Percentiles rank a stretch among this genome's conserved stretches.
phyloP scores from a whole-genome alignment of 345 rosid species.

The Psidium friedrichsthalianum region DNA sequence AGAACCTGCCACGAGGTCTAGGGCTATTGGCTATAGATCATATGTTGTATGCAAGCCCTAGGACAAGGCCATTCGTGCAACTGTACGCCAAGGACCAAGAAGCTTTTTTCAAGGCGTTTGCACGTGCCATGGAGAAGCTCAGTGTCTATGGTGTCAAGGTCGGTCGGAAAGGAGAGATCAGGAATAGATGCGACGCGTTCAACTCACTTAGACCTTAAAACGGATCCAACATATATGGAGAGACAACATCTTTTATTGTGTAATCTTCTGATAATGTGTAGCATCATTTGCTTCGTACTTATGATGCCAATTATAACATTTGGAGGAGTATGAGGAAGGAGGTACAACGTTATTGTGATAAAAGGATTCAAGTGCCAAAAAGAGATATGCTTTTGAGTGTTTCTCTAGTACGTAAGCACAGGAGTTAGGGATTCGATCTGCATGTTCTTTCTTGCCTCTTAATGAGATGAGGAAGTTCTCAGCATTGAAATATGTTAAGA shows the following conservation, averaged over 20 bases:
- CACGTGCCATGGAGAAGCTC: constrained; percentile 70
- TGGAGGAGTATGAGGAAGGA: neutral
- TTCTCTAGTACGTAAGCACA: neutral
- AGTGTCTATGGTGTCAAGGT: constrained; percentile 57
- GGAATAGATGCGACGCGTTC: constrained; percentile 78
- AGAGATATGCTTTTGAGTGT: neutral
- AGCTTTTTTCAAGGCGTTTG: constrained; percentile 60
- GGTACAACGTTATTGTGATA: neutral
- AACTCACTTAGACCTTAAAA: constrained; percentile 15
- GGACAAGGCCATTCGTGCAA: constrained; percentile 58
- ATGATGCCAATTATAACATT: neutral
- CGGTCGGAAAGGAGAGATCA: constrained; percentile 80
- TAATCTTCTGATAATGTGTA: neutral
- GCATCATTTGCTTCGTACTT: neutral
- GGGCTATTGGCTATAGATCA: constrained; percentile 80
- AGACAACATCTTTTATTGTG: neutral
- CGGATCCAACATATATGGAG: neutral
- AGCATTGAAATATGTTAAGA: neutral
- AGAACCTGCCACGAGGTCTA: constrained; percentile 68
- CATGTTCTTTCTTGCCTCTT: neutral
- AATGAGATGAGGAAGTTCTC: neutral
- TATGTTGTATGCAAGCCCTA: constrained; percentile 33
- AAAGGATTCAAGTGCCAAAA: neutral
- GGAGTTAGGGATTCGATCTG: neutral
- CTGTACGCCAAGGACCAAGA: constrained; percentile 53